Evolutionary conservation across 345 rosid genomes (phyloP).

Genomic region (Populus pruinosa): DNA sequence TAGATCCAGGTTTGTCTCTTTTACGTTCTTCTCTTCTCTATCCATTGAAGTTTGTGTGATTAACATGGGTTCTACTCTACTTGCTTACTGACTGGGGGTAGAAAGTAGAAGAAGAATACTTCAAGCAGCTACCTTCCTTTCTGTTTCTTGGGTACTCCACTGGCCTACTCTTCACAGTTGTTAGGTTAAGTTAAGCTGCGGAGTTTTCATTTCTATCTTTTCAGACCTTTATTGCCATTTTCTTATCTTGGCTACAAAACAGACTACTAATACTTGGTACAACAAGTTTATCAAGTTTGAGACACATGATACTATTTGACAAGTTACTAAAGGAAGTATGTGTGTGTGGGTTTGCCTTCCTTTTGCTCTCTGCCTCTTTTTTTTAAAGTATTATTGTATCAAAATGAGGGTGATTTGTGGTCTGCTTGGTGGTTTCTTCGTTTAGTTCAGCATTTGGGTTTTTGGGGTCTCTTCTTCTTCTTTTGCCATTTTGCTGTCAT

Average conservation of each 20-base stretch:
- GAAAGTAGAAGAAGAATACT: background rate
- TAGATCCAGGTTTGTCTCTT: slow-evolving; percentile 7
- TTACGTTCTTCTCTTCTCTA: background rate
- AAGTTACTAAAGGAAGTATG: background rate
- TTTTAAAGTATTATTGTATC: background rate
- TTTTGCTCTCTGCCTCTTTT: no score
- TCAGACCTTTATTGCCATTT: no score
- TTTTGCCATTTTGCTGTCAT: background rate
- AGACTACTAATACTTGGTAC: background rate
- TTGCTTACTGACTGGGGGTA: background rate
- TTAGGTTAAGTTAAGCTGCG: background rate
- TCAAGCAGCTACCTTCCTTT: background rate
- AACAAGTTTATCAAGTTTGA: background rate
- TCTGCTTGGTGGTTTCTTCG: background rate
- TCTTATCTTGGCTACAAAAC: background rate
- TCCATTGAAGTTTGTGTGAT: background rate
- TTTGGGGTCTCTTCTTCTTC: background rate
- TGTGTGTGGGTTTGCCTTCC: background rate
- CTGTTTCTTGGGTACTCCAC: background rate
- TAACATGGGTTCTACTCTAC: background rate
- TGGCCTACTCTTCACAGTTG: background rate
- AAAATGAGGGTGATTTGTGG: background rate
- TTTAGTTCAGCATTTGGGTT: background rate
- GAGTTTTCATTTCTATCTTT: background rate
- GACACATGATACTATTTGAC: background rate